Conservation (phyloP, 2,329 filamentous ascomycete genomes). For the Biscogniauxia marginata region DNA sequence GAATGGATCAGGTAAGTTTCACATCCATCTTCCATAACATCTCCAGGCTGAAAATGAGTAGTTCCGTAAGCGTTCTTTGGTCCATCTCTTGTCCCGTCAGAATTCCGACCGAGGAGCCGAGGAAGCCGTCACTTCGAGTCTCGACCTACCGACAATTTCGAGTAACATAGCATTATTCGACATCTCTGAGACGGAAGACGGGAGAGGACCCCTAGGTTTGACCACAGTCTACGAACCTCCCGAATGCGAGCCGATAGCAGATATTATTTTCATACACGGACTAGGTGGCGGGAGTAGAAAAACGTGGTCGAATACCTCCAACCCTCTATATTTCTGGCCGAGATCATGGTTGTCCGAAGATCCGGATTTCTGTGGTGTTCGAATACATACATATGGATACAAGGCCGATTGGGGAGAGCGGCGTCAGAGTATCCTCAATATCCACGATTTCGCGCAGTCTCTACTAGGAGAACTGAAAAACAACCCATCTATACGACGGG, state of each 20-base stretch:
- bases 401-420: conserved; percentile 15
- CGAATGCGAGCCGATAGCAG: conserved; percentile 3
- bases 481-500: conserved; percentile 26
- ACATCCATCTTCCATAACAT: neutral
- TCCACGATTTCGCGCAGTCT: conserved; percentile 35
- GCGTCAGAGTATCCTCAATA: conserved; percentile 21
- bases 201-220: conserved; percentile 8
- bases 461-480: conserved; percentile 33
- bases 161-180: no score
- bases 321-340: conserved; percentile 14
- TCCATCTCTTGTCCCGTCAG: neutral
- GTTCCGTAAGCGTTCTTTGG: conserved; percentile 2
- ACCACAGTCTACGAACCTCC: conserved; percentile 11
- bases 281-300: conserved; percentile 13
- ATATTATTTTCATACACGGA: conserved; percentile 16
- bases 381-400: conserved; percentile 18
- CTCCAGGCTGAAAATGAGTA: neutral
- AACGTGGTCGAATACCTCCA: conserved; percentile 10
- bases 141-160: no score
- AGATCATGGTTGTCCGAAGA: conserved; percentile 16
- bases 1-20: neutral
- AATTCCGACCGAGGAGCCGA: neutral
- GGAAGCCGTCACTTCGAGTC: no score
- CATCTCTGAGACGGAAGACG: neutral
- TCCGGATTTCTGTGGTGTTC: conserved; percentile 7